A percentile compares a stretch with the other conserved stretches of the same genome.
Evolutionary conservation across 2,329 filamentous ascomycete species (phyloP).

Genomic region (Huntiella savannae): DNA sequence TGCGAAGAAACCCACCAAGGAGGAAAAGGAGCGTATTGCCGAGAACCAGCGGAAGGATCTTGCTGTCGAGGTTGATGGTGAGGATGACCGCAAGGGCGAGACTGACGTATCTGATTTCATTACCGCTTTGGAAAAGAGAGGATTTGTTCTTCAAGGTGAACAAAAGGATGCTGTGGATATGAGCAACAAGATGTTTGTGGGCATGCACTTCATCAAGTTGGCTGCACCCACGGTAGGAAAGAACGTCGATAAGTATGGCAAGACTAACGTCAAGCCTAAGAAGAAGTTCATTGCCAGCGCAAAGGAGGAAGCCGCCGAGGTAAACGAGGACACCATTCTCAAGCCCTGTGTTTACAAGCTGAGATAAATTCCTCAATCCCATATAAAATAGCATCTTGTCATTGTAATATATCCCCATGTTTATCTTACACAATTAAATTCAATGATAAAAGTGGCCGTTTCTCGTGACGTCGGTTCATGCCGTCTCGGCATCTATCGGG

Average conservation of each 20-base stretch:
- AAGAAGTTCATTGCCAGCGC: slow-evolving; percentile 34
- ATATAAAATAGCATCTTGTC: background rate
- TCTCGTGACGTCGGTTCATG: too few relatives aligned
- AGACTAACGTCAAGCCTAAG: slow-evolving; percentile 30
- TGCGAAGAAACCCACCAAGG: slow-evolving; percentile 21
- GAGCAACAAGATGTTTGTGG: slow-evolving; percentile 95
- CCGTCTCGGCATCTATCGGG: too few relatives aligned
- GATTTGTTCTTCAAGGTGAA: slow-evolving; percentile 62
- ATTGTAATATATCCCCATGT: background rate
- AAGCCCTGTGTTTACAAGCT: slow-evolving; percentile 97
- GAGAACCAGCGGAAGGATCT: slow-evolving; percentile 35
- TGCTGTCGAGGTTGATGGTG: slow-evolving; percentile 53
- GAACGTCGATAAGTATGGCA: slow-evolving; percentile 39
- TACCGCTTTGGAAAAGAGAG: slow-evolving; percentile 58
- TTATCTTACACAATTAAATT: background rate
- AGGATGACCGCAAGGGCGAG: slow-evolving; percentile 43
- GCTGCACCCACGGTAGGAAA: slow-evolving; percentile 58
- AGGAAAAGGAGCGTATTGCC: slow-evolving; percentile 25
- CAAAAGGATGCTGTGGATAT: slow-evolving; percentile 48
- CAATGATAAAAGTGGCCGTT: too few relatives aligned
- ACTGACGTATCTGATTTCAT: slow-evolving; percentile 81
- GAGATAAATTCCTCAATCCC: slow-evolving; percentile 28
- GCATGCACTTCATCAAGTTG: slow-evolving; percentile 87
- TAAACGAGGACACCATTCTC: slow-evolving; percentile 46
- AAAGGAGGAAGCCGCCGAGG: slow-evolving; percentile 32